These are phyloP conservation scores for Sporisorium graminicola DNA, from an alignment of 1,284 basidiomycete species.

Conservation along the genomic window DNA sequence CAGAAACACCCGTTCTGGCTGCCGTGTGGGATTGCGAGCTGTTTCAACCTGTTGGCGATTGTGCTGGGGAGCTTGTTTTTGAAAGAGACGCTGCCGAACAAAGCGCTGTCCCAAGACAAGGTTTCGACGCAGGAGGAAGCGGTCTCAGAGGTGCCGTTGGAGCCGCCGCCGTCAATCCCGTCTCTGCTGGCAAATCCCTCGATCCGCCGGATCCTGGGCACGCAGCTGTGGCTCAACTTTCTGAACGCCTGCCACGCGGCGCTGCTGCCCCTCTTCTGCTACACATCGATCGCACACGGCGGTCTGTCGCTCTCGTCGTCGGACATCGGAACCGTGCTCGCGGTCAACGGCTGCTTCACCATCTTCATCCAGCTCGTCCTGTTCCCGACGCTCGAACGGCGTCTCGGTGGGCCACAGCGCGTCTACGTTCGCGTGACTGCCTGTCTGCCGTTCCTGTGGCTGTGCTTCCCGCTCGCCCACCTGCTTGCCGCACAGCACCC, in stretches of 20 bases:
- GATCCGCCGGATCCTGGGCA: constrained; percentile 54
- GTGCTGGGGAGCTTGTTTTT: constrained; percentile 67
- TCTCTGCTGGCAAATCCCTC: constrained; percentile 19
- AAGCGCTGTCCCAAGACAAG: constrained; percentile 11
- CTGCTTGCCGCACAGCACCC: constrained; percentile 19
- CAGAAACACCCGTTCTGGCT: constrained; percentile 67
- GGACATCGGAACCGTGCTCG: constrained; percentile 55
- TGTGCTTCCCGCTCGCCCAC: constrained; percentile 54
- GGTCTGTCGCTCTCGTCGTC: constrained; percentile 42
- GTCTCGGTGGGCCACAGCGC: constrained; percentile 38
- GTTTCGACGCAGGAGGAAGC: background rate
- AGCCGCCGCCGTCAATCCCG: constrained; percentile 20
- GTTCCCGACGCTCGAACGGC: constrained; percentile 49
- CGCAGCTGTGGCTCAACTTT: constrained; percentile 54
- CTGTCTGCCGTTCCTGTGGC: constrained; percentile 41
- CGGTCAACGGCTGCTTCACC: constrained; percentile 45
- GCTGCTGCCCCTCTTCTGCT: constrained; percentile 59
- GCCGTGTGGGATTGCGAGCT: constrained; percentile 68
- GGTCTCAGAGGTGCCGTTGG: background rate
- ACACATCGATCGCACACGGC: constrained; percentile 39
- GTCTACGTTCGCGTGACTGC: constrained; percentile 41
- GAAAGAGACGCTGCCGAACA: constrained; percentile 66
- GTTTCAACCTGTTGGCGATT: constrained; percentile 62
- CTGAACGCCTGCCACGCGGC: constrained; percentile 53
- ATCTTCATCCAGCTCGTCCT: constrained; percentile 52